Conservation (phyloP, 192 early-diverging fungal genomes). For the Coemansia sp. region DNA sequence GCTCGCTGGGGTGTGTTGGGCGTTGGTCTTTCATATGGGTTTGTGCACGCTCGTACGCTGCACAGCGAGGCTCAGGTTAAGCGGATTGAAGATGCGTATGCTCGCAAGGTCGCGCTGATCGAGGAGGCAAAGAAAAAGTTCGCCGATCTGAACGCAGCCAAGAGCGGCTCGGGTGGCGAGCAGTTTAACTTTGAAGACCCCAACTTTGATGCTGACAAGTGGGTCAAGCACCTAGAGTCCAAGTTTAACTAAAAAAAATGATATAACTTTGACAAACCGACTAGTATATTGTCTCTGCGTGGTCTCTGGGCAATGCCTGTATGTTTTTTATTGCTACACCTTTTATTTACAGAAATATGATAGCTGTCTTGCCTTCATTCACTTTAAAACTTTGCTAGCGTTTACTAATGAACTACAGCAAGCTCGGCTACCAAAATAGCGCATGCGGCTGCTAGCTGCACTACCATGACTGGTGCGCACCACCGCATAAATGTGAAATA, state of each 20-base stretch:
- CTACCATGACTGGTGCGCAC: constrained; percentile 29
- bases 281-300: background rate
- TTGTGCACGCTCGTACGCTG: constrained; percentile 37
- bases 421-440: constrained; percentile 32
- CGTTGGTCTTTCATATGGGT: constrained; percentile 50
- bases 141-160: constrained; percentile 33
- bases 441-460: constrained; percentile 32
- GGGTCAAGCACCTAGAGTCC: constrained; percentile 45
- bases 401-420: constrained; percentile 11
- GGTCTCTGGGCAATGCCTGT: background rate
- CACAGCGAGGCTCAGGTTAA: constrained; percentile 32
- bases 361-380: background rate
- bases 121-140: constrained; percentile 54
- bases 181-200: constrained; percentile 37
- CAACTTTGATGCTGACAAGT: constrained; percentile 32
- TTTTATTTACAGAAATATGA: background rate
- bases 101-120: constrained; percentile 49
- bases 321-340: background rate
- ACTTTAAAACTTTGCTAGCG: background rate
- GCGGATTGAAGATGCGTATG: constrained; percentile 40
- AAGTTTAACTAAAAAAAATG: constrained; percentile 19
- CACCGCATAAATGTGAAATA: constrained; percentile 34
- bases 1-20: constrained; percentile 48
- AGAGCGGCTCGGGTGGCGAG: constrained; percentile 16
- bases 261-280: background rate